These are phyloP conservation scores for Cyberlindnera japonica DNA, from an alignment of 805 yeast genomes.

Conservation along the genomic window DNA sequence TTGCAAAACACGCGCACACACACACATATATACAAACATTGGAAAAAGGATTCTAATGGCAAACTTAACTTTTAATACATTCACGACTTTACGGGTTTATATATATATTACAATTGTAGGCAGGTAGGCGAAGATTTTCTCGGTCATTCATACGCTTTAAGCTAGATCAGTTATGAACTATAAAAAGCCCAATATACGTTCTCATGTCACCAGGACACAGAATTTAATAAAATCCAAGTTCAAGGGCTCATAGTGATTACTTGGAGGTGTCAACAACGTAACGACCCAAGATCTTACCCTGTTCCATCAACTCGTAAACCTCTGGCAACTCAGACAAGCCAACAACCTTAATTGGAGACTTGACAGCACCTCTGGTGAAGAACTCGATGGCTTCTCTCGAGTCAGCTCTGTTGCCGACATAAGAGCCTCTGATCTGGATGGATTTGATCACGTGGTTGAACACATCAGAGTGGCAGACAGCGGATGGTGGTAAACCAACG, in stretches of 20 bases:
- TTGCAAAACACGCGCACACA: too few species aligned
- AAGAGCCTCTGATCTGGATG: conserved; percentile 69
- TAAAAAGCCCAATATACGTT: background rate
- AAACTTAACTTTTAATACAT: background rate
- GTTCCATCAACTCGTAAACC: conserved; percentile 56
- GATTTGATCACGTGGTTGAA: conserved; percentile 70
- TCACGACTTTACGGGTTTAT: conserved; percentile 6
- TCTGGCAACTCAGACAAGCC: conserved; percentile 52
- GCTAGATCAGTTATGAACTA: too few species aligned
- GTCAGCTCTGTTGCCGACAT: conserved; percentile 86
- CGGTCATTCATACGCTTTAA: background rate
- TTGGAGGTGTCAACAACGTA: conserved; percentile 57
- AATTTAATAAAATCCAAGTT: background rate
- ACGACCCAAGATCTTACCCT: conserved; percentile 61
- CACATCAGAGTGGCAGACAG: conserved; percentile 62
- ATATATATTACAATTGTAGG: background rate
- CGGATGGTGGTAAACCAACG: conserved; percentile 77
- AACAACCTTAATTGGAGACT: conserved; percentile 57
- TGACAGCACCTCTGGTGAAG: conserved; percentile 61
- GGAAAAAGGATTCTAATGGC: too few species aligned
- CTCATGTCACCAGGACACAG: background rate
- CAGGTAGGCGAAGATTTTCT: too few species aligned
- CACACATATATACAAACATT: too few species aligned
- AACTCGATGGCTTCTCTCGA: conserved; percentile 73
- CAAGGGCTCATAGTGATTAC: conserved; percentile 16